Evolutionary conservation across 192 early-diverging fungal species (phyloP).

Genomic region (Haplosporangium gracile): DNA sequence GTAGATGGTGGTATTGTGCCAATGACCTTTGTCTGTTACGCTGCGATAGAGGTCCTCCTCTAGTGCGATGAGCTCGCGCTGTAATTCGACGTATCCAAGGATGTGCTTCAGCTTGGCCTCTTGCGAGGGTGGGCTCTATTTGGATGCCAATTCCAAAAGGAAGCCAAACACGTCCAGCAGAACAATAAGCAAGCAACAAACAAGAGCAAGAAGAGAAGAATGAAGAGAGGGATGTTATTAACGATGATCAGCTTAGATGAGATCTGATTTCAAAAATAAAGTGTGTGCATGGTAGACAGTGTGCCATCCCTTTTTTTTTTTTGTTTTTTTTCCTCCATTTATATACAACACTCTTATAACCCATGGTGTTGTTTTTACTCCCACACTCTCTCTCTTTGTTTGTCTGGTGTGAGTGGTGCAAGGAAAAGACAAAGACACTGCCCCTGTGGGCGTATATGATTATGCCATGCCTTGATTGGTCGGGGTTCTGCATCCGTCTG

Average conservation of each 20-base stretch:
- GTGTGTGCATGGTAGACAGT: too few relatives aligned
- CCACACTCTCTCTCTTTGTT: not conserved
- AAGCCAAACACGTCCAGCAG: not conserved
- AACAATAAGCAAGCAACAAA: too few relatives aligned
- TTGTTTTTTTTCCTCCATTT: too few relatives aligned
- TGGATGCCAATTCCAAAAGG: not conserved
- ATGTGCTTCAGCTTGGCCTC: conserved; percentile 54
- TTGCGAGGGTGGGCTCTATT: conserved; percentile 42
- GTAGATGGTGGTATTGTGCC: conserved; percentile 7
- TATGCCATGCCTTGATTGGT: not conserved
- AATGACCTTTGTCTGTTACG: conserved; percentile 17
- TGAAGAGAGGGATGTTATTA: too few relatives aligned
- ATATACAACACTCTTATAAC: too few relatives aligned
- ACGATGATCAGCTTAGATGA: too few relatives aligned
- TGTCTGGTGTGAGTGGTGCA: not conserved
- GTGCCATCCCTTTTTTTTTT: too few relatives aligned
- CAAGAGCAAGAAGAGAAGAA: too few relatives aligned
- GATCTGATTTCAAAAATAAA: too few relatives aligned
- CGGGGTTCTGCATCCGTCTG: not conserved
- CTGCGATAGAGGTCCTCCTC: conserved; percentile 31
- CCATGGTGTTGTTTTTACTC: too few relatives aligned
- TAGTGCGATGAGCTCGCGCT: conserved; percentile 39
- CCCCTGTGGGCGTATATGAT: not conserved
- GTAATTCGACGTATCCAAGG: conserved; percentile 41
- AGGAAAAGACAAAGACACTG: not conserved